These are phyloP conservation scores for Neonectria ditissima DNA, from an alignment of 2,329 filamentous ascomycete genomes.

Conservation along the genomic window DNA sequence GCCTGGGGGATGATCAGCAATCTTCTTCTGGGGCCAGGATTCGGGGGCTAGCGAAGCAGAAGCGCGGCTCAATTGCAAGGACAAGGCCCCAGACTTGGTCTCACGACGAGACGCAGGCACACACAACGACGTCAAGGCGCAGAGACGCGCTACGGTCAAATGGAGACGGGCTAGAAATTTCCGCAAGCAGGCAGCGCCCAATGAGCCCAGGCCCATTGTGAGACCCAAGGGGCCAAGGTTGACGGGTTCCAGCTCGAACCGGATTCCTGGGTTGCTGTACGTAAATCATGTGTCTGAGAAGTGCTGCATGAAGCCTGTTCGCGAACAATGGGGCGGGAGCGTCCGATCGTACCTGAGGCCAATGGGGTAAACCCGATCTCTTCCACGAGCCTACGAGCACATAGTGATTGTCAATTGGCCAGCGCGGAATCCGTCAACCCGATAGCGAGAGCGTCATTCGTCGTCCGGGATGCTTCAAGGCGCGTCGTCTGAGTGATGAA, in stretches of 20 bases:
- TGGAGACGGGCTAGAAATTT: conserved; percentile 35
- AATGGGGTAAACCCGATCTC: conserved; percentile 40
- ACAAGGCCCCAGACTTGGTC: conserved; percentile 19
- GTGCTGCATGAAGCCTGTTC: conserved; percentile 42
- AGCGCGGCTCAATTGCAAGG: conserved; percentile 31
- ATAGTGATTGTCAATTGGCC: conserved; percentile 33
- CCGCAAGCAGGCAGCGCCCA: conserved; percentile 31
- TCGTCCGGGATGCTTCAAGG: conserved; percentile 16
- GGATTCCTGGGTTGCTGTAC: conserved; percentile 43
- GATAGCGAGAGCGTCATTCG: conserved; percentile 14
- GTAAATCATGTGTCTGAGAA: conserved; percentile 49
- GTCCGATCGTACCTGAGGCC: conserved; percentile 42
- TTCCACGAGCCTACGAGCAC: conserved; percentile 33
- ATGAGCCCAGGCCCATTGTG: conserved; percentile 29
- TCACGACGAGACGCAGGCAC: conserved; percentile 14
- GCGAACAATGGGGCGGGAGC: conserved; percentile 37
- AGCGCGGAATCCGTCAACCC: conserved; percentile 18
- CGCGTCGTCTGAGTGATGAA: conserved; percentile 23
- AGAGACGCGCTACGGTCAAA: conserved; percentile 31
- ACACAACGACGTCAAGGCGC: conserved; percentile 24
- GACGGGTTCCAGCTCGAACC: conserved; percentile 38
- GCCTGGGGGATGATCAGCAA: conserved; percentile 17
- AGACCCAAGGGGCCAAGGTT: conserved; percentile 31
- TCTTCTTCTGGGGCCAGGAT: conserved; percentile 3
- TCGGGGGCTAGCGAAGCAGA: conserved; percentile 11